Evolutionary conservation across 768 basidiomycete species (phyloP).

Genomic region (Mycena amicta): DNA sequence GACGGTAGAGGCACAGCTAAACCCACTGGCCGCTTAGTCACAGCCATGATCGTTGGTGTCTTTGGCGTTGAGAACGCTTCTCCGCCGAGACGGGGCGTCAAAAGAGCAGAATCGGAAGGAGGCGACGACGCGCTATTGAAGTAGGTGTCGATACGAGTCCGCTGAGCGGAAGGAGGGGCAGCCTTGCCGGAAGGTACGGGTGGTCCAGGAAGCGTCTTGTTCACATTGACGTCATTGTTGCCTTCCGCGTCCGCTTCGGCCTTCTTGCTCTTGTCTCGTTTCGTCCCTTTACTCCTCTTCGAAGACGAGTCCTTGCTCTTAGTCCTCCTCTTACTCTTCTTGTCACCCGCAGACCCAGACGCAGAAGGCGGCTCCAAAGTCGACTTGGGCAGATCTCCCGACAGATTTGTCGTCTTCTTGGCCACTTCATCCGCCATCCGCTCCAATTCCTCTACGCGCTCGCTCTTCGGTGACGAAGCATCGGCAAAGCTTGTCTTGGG

Average conservation of each 20-base stretch:
- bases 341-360: conserved; percentile 1
- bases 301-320: conserved; percentile 3
- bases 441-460: conserved; percentile 71
- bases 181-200: conserved; percentile 53
- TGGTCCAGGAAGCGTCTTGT: conserved; percentile 65
- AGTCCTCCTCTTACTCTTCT: conserved; percentile 4
- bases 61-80: conserved; percentile 39
- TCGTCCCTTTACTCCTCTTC: conserved; percentile 15
- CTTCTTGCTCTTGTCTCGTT: conserved; percentile 21
- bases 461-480: conserved; percentile 47
- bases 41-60: conserved; percentile 55
- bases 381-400: conserved; percentile 39
- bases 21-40: conserved; percentile 14
- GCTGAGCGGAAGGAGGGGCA: conserved; percentile 14
- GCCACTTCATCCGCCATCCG: conserved; percentile 67
- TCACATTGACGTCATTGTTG: conserved; percentile 25
- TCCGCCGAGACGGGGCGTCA: conserved; percentile 1
- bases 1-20: conserved; percentile 23
- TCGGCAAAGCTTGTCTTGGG: conserved; percentile 52
- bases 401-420: conserved; percentile 37
- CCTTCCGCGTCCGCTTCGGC: conserved; percentile 19
- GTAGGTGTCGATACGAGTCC: conserved; percentile 33
- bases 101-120: conserved; percentile 9
- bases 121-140: conserved; percentile 17
- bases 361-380: background rate